These are phyloP conservation scores for Talaromyces thailandensis DNA, from an alignment of 495 filamentous ascomycete species.

Conservation along the genomic window DNA sequence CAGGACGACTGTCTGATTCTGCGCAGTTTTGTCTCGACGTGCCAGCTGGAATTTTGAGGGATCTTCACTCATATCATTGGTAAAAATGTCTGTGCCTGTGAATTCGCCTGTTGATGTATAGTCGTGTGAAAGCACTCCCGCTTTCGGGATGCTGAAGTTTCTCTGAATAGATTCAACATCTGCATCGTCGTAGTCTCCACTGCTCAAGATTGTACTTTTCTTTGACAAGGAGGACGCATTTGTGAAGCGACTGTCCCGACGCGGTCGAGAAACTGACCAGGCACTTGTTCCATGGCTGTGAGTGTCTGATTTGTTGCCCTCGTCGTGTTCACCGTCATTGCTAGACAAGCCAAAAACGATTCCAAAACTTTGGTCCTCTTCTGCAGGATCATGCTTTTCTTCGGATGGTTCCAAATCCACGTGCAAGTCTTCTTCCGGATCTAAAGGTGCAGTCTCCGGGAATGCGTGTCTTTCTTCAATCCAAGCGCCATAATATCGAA, in stretches of 20 bases:
- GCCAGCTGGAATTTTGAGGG: conserved; percentile 28
- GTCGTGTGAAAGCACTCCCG: conserved; percentile 13
- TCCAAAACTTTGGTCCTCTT: conserved; percentile 28
- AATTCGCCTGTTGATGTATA: conserved; percentile 24
- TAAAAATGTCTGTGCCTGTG: conserved; percentile 40
- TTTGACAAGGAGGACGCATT: conserved; percentile 20
- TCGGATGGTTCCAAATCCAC: conserved; percentile 8
- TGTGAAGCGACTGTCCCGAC: conserved; percentile 18
- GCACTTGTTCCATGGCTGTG: conserved; percentile 16
- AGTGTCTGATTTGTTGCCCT: conserved; percentile 12
- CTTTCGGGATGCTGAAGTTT: conserved; percentile 16
- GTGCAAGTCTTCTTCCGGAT: conserved; percentile 3
- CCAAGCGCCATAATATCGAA: conserved; percentile 46
- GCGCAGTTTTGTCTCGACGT: conserved; percentile 14
- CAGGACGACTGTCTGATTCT: conserved; percentile 34
- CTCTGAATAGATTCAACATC: conserved; percentile 35
- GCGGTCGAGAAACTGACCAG: conserved; percentile 10
- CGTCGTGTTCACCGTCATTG: conserved; percentile 19
- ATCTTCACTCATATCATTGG: conserved; percentile 37
- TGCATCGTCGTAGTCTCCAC: conserved; percentile 22
- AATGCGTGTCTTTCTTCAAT: conserved; percentile 33
- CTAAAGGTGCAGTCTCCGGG: conserved; percentile 8
- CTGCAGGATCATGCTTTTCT: conserved; percentile 9
- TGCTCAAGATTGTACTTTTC: conserved; percentile 21
- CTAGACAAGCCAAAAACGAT: conserved; percentile 22